Percentiles rank a stretch among this genome's conserved stretches.
phyloP scores from a whole-genome alignment of 768 basidiomycete genomes.

The Rhizopogon vesiculosus region DNA sequence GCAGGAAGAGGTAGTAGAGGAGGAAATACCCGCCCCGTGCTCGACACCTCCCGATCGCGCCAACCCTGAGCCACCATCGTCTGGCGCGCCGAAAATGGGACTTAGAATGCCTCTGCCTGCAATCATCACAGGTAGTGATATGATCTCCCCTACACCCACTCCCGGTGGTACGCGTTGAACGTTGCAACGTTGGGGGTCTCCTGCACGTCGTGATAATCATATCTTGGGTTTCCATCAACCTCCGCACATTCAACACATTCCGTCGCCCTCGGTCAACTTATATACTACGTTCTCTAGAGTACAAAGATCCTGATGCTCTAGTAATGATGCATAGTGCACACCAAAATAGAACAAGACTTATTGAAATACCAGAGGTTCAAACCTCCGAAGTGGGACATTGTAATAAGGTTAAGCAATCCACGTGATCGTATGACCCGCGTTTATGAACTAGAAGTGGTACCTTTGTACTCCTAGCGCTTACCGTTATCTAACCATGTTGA shows the following conservation, averaged over 20 bases:
- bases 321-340: too few species aligned
- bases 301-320: too few species aligned
- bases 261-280: too few species aligned
- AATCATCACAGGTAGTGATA: slow-evolving; percentile 37
- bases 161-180: slow-evolving; percentile 8
- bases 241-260: neutral
- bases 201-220: neutral
- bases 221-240: neutral
- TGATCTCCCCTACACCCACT: slow-evolving; percentile 42
- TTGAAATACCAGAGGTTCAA: too few species aligned
- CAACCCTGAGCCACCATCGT: slow-evolving; percentile 55
- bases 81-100: slow-evolving; percentile 41
- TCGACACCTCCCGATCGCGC: slow-evolving; percentile 48
- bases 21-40: slow-evolving; percentile 26
- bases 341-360: too few species aligned
- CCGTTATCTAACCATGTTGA: neutral
- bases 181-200: too few species aligned
- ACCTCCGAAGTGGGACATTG: too few species aligned
- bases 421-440: too few species aligned
- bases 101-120: slow-evolving; percentile 32
- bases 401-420: too few species aligned
- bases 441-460: too few species aligned
- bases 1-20: slow-evolving; percentile 22
- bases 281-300: too few species aligned
- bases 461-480: too few species aligned